Evolutionary conservation across 441 rosid genomes (phyloP).

Genomic region (Brassica hybrid): DNA sequence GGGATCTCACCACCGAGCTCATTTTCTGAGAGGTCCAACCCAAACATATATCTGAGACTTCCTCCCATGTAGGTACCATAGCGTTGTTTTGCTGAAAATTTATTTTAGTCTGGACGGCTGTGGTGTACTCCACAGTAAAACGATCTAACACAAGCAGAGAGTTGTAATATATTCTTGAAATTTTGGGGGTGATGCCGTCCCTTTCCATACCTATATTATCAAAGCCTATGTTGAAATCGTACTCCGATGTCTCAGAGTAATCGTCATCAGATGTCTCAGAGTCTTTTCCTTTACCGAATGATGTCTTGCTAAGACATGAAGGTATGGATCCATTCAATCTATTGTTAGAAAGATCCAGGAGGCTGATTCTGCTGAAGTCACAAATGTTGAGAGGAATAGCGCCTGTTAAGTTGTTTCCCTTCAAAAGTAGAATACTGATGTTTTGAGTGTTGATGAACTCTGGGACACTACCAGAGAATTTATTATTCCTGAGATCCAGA

Average conservation of each 20-base stretch:
- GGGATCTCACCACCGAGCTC: background rate
- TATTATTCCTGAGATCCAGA: background rate
- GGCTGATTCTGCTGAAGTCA: background rate
- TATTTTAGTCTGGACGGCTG: background rate
- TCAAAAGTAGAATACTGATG: background rate
- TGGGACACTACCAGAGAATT: background rate
- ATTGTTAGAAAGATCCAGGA: background rate
- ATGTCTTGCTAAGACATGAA: background rate
- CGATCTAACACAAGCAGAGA: background rate
- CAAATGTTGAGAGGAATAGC: background rate
- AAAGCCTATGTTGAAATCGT: background rate
- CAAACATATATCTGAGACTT: background rate
- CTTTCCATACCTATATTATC: too few relatives aligned
- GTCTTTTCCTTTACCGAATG: background rate
- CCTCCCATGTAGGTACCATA: background rate
- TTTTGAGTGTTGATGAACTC: background rate
- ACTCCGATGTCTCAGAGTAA: too few relatives aligned
- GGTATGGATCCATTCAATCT: background rate
- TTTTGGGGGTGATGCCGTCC: too few relatives aligned
- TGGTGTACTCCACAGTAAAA: background rate
- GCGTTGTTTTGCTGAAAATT: background rate
- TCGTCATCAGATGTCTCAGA: background rate
- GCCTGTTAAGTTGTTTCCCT: background rate
- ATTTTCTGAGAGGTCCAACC: background rate
- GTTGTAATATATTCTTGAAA: background rate